Evolutionary conservation across 768 basidiomycete genomes (phyloP), one percentile per base, ranked within the genome.

Genomic region (Leccinellum rugosiceps): DNA sequence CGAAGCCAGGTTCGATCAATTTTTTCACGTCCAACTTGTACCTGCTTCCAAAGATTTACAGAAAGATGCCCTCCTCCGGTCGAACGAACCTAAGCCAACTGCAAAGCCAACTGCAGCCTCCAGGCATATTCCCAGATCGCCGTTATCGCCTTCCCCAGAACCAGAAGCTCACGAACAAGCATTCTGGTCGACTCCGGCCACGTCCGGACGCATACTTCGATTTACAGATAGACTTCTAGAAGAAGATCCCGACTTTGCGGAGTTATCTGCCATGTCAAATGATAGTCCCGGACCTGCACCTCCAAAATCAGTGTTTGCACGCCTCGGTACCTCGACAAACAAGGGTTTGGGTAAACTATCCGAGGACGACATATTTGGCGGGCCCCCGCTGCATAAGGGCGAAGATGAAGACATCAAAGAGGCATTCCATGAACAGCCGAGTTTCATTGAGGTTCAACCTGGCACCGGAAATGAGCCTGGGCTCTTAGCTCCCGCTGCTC

Each of bases 161-260:
- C 64, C 63, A 49, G 75, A 71, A 65, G 75, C 58, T 10, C 74
- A 79, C 26, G 86, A 87, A 66, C 80, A 83, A 35, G 77, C 76
- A 43, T 85, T 87, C 65, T 88, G 86, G 85, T 80, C 77, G 30
- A 85, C 86, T 1, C 84, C 86, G 7, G 74, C 71, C 34, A 78
- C 78, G 3, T 65, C 71, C 4, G 80, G 78, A 14, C 84, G 85
- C 38, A 82, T 82, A 0, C 74, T 90, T 14, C 82, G 80, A 52
- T 88, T 90, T 60, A 79, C 80, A 1, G 83, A 85, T 41, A 84
- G 83, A 57, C 75, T 84, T 14, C 73, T 84, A 66, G 81, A 88
- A 60, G 88, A 90, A 61, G 74, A 83, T 19, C 78, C 83, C 3
- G 83, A 88, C 63, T 71, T 87, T 30, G 79, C 72, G 0, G 78